A percentile compares a stretch with the other conserved stretches of the same genome.
phyloP scores from a whole-genome alignment of 345 rosid species.

The Anacardium occidentale region DNA sequence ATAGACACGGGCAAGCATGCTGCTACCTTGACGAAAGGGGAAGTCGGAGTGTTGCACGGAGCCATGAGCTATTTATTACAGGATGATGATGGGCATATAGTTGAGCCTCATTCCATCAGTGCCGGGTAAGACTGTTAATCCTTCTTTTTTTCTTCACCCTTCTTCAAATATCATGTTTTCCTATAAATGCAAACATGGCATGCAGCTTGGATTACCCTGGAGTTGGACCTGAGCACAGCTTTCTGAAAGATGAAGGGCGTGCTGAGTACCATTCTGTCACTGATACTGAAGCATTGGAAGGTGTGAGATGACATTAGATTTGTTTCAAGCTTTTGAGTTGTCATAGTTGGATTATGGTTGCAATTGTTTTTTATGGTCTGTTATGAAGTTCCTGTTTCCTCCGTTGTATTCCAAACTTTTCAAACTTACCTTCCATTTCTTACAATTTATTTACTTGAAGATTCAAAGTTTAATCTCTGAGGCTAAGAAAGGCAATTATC shows the following conservation, averaged over 20 bases:
- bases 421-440: neutral
- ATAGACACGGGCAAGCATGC: slow-evolving; percentile 93
- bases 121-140: slow-evolving; percentile 60
- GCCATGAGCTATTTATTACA: slow-evolving; percentile 95
- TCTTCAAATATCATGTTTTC: too few species aligned
- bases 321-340: neutral
- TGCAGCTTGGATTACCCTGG: slow-evolving; percentile 95
- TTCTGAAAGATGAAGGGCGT: slow-evolving; percentile 77
- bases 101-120: slow-evolving; percentile 92
- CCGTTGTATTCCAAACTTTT: neutral
- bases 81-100: slow-evolving; percentile 89
- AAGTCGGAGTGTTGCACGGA: slow-evolving; percentile 89
- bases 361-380: slow-evolving; percentile 5
- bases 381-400: neutral
- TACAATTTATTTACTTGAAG: neutral
- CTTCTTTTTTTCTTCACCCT: neutral
- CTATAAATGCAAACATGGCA: neutral
- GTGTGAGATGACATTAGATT: slow-evolving; percentile 27
- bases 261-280: slow-evolving; percentile 83
- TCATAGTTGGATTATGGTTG: neutral
- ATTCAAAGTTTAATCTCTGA: neutral
- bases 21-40: slow-evolving; percentile 84
- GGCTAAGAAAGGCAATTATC: too few species aligned
- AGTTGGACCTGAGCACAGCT: slow-evolving; percentile 98
- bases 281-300: slow-evolving; percentile 89